phyloP scores from a whole-genome alignment of 257 asterid species.

The Capsicum rhomboideum region DNA sequence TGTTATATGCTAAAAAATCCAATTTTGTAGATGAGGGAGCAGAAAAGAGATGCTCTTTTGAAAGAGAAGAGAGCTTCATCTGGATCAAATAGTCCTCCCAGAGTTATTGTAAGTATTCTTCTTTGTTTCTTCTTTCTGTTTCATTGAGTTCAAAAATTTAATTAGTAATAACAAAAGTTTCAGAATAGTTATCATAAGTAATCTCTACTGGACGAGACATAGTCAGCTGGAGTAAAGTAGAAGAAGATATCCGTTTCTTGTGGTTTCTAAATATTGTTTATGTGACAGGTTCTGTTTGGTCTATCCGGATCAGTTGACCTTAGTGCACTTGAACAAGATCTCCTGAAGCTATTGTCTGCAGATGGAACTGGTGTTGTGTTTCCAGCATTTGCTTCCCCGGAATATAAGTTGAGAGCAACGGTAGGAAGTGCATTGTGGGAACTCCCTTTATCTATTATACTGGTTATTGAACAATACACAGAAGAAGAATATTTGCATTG shows the following conservation, averaged over 20 bases:
- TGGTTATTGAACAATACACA: neutral
- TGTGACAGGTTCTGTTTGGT: conserved; percentile 78
- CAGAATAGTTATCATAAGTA: neutral
- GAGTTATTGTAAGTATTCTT: conserved; percentile 59
- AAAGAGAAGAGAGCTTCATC: conserved; percentile 76
- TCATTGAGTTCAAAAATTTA: neutral
- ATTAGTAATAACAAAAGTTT: neutral
- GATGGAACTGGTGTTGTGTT: conserved; percentile 29
- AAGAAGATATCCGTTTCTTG: neutral
- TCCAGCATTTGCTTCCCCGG: conserved; percentile 69
- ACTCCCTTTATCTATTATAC: neutral
- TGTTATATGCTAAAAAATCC: neutral
- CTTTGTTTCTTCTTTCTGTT: neutral
- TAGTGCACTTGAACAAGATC: conserved; percentile 65
- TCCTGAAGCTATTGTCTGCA: conserved; percentile 45
- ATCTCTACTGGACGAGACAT: neutral
- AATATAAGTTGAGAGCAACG: conserved; percentile 79
- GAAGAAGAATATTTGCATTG: neutral
- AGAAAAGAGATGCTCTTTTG: conserved; percentile 61
- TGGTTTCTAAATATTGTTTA: neutral
- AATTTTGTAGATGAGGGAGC: conserved; percentile 61
- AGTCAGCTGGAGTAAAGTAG: neutral
- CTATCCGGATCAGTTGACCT: conserved; percentile 58
- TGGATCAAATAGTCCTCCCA: conserved; percentile 75
- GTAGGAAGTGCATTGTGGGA: conserved; percentile 29